phyloP scores from a whole-genome alignment of 2,329 filamentous ascomycete genomes.

The Elsinoe ampelina region DNA sequence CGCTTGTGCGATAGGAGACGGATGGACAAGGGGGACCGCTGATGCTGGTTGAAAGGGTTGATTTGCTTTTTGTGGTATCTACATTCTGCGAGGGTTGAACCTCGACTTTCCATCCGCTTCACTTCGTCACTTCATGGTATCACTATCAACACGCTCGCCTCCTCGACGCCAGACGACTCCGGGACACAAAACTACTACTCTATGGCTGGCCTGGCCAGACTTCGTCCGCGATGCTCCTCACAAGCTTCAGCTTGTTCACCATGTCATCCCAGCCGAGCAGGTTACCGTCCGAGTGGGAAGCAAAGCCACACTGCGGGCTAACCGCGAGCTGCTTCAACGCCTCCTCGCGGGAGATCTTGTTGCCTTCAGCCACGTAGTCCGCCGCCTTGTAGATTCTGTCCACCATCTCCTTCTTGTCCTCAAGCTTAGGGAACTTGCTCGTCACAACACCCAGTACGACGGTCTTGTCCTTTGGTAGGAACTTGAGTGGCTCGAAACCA shows the following conservation, averaged over 20 bases:
- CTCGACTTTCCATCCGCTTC: background rate
- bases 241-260: constrained; percentile 62
- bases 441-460: constrained; percentile 40
- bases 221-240: constrained; percentile 62
- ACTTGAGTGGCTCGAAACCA: constrained; percentile 38
- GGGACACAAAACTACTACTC: constrained; percentile 5
- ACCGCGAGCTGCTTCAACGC: constrained; percentile 59
- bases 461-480: constrained; percentile 39
- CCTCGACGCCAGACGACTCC: constrained; percentile 1
- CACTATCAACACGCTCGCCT: background rate
- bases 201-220: constrained; percentile 55
- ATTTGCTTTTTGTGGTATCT: constrained; percentile 7
- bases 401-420: constrained; percentile 39
- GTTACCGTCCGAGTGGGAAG: constrained; percentile 65
- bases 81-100: constrained; percentile 11
- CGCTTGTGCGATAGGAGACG: background rate
- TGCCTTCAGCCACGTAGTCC: constrained; percentile 60
- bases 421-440: constrained; percentile 38
- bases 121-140: constrained; percentile 7
- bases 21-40: background rate
- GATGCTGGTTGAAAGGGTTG: constrained; percentile 10
- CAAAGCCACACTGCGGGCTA: constrained; percentile 52
- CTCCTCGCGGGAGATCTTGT: constrained; percentile 49
- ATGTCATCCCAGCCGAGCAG: constrained; percentile 57
- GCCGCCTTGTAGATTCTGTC: constrained; percentile 43